Evolutionary conservation across 441 rosid genomes (phyloP).

Genomic region (Adansonia madagascariensis): DNA sequence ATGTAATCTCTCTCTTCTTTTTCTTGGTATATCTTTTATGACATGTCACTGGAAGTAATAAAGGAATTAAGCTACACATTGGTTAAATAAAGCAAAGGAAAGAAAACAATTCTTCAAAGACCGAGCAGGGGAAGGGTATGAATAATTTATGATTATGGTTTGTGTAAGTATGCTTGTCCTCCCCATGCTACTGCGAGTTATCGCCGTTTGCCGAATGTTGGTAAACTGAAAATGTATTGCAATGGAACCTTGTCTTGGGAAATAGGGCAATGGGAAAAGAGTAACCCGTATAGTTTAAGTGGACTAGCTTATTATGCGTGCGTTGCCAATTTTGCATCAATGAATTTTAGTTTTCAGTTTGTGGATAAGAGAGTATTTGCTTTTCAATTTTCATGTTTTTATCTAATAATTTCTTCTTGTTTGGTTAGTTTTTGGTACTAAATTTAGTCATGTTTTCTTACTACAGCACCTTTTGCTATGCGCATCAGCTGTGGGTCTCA

Average conservation of each 20-base stretch:
- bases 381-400: not conserved
- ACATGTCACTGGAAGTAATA: not conserved
- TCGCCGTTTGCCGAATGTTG: not conserved
- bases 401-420: not conserved
- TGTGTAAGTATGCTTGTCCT: not conserved
- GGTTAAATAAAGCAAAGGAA: not conserved
- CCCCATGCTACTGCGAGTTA: not conserved
- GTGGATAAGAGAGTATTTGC: not conserved
- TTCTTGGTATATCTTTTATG: not conserved
- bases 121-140: not conserved
- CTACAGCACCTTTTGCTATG: constrained; percentile 80
- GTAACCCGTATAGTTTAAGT: no score
- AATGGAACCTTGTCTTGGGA: not conserved
- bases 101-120: not conserved
- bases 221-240: constrained; percentile 2
- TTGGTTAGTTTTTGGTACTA: not conserved
- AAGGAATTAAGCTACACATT: not conserved
- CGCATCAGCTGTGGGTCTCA: constrained; percentile 95
- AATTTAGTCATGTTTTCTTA: constrained; percentile 30
- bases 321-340: constrained; percentile 7
- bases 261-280: not conserved
- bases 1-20: not conserved
- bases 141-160: not conserved
- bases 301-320: not conserved
- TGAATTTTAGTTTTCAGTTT: not conserved